A percentile compares a stretch with the other conserved stretches of the same genome.
Conservation (phyloP, 2,329 filamentous ascomycete species). For the Juglanconis oblonga region DNA sequence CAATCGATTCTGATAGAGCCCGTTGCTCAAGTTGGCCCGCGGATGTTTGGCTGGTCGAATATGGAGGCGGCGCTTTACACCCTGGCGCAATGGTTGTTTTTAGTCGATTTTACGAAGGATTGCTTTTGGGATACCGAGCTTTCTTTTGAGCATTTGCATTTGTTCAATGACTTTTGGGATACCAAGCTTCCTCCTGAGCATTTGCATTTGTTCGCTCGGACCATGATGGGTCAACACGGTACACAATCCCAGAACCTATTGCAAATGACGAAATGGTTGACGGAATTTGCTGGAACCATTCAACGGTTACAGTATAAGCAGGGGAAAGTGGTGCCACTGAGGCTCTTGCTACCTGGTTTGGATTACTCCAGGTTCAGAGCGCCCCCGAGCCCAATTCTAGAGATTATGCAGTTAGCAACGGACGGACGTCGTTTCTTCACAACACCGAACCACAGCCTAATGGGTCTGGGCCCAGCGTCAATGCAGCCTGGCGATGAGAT, state of each 20-base stretch:
- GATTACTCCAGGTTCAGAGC: not conserved
- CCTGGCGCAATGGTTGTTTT: not conserved
- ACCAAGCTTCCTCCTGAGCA: not conserved
- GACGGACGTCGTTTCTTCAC: constrained; percentile 7
- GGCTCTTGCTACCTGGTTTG: not conserved
- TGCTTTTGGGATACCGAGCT: not conserved
- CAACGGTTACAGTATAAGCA: not conserved
- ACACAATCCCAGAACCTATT: not conserved
- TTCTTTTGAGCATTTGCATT: too few relatives aligned
- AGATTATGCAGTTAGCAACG: constrained; percentile 1
- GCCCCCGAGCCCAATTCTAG: not conserved
- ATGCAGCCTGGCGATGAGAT: not conserved
- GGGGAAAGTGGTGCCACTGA: too few relatives aligned
- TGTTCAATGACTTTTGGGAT: too few relatives aligned
- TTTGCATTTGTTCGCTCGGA: not conserved
- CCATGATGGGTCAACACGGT: not conserved
- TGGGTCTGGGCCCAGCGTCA: constrained; percentile 6
- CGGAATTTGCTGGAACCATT: not conserved
- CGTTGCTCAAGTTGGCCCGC: not conserved
- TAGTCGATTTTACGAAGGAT: not conserved
- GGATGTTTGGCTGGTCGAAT: constrained; percentile 5
- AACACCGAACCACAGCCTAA: not conserved
- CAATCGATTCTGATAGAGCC: not conserved
- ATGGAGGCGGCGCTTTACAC: not conserved
- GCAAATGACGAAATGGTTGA: not conserved